Conservation (phyloP, 129 eudicot species). For the Chrysanthemum seticuspe region DNA sequence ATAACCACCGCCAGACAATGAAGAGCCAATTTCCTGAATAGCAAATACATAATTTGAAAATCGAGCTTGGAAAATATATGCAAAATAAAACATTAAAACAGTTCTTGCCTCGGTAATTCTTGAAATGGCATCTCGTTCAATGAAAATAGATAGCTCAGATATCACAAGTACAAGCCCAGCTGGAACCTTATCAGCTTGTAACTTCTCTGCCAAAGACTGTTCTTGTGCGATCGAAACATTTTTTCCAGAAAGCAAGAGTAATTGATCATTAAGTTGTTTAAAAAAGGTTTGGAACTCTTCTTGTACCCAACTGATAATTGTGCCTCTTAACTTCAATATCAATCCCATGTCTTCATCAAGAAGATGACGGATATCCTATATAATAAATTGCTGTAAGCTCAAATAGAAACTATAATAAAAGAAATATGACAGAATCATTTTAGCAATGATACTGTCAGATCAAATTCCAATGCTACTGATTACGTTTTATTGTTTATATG, state of each 20-base stretch:
- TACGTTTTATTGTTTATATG: too few relatives aligned
- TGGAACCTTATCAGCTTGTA: slow-evolving; percentile 54
- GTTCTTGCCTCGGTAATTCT: slow-evolving; percentile 84
- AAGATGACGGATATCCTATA: slow-evolving; percentile 69
- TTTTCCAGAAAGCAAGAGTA: slow-evolving; percentile 73
- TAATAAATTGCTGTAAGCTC: background rate
- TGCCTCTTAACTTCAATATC: slow-evolving; percentile 59
- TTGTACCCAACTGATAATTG: slow-evolving; percentile 74
- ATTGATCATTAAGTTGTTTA: slow-evolving; percentile 53
- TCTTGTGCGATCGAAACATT: slow-evolving; percentile 32
- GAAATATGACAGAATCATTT: too few relatives aligned
- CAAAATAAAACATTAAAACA: background rate
- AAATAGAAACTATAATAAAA: slow-evolving; percentile 5
- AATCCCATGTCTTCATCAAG: slow-evolving; percentile 73
- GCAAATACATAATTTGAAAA: background rate
- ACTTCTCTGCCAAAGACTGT: slow-evolving; percentile 39
- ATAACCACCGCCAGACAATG: slow-evolving; percentile 69
- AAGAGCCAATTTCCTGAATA: slow-evolving; percentile 77
- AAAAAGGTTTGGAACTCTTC: slow-evolving; percentile 91
- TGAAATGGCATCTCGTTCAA: slow-evolving; percentile 80
- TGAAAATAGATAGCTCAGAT: slow-evolving; percentile 67
- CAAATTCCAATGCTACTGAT: background rate
- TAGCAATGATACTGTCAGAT: background rate
- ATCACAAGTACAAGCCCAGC: slow-evolving; percentile 92
- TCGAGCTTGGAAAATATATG: background rate